A percentile compares a stretch with the other conserved stretches of the same genome.
Evolutionary conservation across 2,329 filamentous ascomycete species (phyloP).

Genomic region (Cyphellophora attinorum): DNA sequence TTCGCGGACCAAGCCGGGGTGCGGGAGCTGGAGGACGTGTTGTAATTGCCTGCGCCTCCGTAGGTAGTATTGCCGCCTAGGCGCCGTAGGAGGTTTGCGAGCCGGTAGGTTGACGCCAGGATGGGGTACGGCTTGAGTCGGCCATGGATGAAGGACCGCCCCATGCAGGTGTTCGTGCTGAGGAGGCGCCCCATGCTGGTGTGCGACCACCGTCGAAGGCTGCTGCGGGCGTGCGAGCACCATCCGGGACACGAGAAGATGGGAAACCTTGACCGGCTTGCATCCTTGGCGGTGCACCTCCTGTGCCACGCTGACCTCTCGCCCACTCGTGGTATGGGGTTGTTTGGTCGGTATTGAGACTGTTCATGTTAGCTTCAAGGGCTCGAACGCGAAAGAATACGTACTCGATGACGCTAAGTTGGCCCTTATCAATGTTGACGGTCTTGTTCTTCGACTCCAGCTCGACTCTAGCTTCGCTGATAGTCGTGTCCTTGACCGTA

Average conservation of each 20-base stretch:
- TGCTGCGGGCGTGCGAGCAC: slow-evolving; percentile 63
- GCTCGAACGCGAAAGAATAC: slow-evolving; percentile 15
- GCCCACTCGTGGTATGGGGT: slow-evolving; percentile 18
- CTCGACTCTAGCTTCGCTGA: slow-evolving; percentile 77
- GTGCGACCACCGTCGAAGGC: slow-evolving; percentile 55
- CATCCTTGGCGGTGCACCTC: slow-evolving; percentile 12
- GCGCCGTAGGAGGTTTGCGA: slow-evolving; percentile 47
- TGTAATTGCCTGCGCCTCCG: slow-evolving; percentile 39
- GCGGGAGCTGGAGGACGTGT: slow-evolving; percentile 46
- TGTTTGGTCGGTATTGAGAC: slow-evolving; percentile 4
- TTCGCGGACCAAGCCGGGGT: slow-evolving; percentile 66
- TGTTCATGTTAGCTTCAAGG: background rate
- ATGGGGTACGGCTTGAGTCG: slow-evolving; percentile 36
- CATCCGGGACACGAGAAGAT: slow-evolving; percentile 31
- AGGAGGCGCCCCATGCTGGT: slow-evolving; percentile 60
- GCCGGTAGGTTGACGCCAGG: slow-evolving; percentile 49
- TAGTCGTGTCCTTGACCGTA: slow-evolving; percentile 91
- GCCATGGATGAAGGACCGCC: slow-evolving; percentile 14
- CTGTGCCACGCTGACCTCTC: slow-evolving; percentile 12
- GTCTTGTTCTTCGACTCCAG: slow-evolving; percentile 91
- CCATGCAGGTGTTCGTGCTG: slow-evolving; percentile 29
- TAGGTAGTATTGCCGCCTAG: slow-evolving; percentile 46
- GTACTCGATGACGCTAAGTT: slow-evolving; percentile 77
- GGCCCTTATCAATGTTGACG: slow-evolving; percentile 71
- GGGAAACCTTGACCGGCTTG: slow-evolving; percentile 19